phyloP scores from a whole-genome alignment of 305 asterid genomes.

The Solanum hybrid region DNA sequence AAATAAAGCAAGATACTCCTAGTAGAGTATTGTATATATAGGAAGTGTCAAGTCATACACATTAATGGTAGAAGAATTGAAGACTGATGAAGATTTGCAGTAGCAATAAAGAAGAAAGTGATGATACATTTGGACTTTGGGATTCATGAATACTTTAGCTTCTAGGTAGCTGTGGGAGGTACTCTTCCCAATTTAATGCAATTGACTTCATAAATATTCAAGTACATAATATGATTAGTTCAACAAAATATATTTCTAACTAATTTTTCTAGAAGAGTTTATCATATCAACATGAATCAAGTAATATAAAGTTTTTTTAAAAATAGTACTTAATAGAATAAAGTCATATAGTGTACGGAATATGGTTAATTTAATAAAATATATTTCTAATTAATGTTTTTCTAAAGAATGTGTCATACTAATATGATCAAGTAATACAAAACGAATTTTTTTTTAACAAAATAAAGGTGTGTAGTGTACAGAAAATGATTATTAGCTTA shows the following conservation, averaged over 20 bases:
- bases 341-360: neutral
- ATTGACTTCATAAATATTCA: neutral
- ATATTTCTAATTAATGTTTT: no score
- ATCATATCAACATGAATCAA: neutral
- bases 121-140: neutral
- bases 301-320: no score
- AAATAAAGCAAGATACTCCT: no score
- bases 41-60: neutral
- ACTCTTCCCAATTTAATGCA: neutral
- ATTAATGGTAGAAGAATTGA: neutral
- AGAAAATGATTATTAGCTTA: neutral
- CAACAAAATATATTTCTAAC: neutral
- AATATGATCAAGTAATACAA: neutral
- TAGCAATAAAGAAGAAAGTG: neutral
- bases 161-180: neutral
- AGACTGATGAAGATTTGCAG: neutral
- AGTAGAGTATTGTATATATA: neutral
- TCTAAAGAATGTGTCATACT: no score
- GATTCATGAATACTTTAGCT: neutral
- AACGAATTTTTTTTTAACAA: no score
- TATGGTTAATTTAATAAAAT: neutral
- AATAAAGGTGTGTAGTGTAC: neutral
- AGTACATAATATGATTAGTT: neutral
- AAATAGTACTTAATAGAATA: no score
- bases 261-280: no score